Evolutionary conservation across 768 basidiomycete species (phyloP).

Genomic region (Russula abietina): DNA sequence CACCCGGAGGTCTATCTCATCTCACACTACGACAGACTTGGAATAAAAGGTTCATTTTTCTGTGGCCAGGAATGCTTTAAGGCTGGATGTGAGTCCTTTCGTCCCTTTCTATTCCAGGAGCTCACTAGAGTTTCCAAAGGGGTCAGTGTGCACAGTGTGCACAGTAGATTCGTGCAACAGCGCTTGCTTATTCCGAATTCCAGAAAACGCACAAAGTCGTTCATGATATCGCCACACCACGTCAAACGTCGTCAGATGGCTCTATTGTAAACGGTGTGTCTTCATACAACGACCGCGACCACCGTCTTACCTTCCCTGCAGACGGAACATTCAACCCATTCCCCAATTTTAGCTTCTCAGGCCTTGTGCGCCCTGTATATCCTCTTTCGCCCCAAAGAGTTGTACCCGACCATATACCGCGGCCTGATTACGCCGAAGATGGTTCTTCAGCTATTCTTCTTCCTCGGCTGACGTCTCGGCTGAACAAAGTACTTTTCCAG

Average conservation of each 20-base stretch:
- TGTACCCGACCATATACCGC: conserved; percentile 77
- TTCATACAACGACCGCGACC: not conserved
- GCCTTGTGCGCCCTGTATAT: conserved; percentile 73
- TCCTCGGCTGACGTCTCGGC: not conserved
- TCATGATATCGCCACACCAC: conserved; percentile 52
- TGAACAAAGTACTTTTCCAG: conserved; percentile 36
- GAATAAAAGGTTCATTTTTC: conserved; percentile 81
- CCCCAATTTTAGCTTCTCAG: conserved; percentile 71
- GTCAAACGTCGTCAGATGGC: conserved; percentile 28
- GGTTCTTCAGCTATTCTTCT: conserved; percentile 36
- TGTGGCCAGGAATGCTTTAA: conserved; percentile 98
- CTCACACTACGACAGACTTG: conserved; percentile 45
- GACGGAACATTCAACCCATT: conserved; percentile 80
- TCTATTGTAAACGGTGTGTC: conserved; percentile 29
- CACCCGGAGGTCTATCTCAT: not conserved
- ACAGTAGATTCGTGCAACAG: conserved; percentile 27
- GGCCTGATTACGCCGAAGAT: conserved; percentile 82
- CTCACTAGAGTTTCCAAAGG: conserved; percentile 15
- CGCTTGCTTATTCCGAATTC: not conserved
- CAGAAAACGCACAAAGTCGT: conserved; percentile 81
- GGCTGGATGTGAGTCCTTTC: conserved; percentile 65
- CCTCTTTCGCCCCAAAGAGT: conserved; percentile 74
- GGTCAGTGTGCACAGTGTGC: conserved; percentile 28
- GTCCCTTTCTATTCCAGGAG: conserved; percentile 14
- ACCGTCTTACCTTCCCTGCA: conserved; percentile 29